phyloP scores from a whole-genome alignment of 1,284 basidiomycete genomes.

The Boletus semigastroideus region DNA sequence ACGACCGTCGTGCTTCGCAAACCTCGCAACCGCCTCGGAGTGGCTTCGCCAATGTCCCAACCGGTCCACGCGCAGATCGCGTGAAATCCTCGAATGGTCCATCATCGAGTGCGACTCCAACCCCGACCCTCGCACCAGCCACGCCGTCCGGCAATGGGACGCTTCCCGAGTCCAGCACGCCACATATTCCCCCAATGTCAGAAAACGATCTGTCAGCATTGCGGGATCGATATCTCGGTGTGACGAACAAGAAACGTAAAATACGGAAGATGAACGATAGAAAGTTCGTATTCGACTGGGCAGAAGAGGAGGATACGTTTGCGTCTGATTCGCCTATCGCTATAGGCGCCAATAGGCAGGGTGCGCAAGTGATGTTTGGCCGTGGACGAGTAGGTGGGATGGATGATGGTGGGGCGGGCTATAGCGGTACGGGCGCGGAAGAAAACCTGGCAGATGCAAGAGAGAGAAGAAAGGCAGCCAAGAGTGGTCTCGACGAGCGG shows the following conservation, averaged over 20 bases:
- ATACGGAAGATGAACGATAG: conserved; percentile 92
- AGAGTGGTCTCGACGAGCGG: conserved; percentile 83
- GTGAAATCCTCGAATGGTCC: conserved; percentile 39
- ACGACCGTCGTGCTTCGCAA: conserved; percentile 35
- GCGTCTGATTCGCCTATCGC: conserved; percentile 63
- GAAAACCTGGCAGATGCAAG: conserved; percentile 73
- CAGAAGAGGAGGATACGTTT: conserved; percentile 89
- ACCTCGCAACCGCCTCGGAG: conserved; percentile 31
- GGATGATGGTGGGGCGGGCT: conserved; percentile 61
- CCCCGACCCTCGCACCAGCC: conserved; percentile 42
- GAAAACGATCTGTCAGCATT: conserved; percentile 75
- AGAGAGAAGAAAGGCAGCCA: conserved; percentile 80
- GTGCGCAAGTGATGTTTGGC: conserved; percentile 85
- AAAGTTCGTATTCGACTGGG: conserved; percentile 99
- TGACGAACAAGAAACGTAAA: conserved; percentile 89
- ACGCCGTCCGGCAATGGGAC: conserved; percentile 34
- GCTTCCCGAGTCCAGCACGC: conserved; percentile 37
- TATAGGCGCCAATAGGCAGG: conserved; percentile 66
- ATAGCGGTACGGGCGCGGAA: conserved; percentile 34
- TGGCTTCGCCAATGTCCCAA: conserved; percentile 68
- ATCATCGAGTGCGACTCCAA: conserved; percentile 28
- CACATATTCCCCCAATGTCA: conserved; percentile 71
- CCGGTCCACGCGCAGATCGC: conserved; percentile 81
- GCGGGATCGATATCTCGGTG: conserved; percentile 87
- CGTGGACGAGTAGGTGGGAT: conserved; percentile 81